Base-by-base conservation (phyloP, 2,329 filamentous ascomycete species). In the Penicillium frequentans region DNA sequence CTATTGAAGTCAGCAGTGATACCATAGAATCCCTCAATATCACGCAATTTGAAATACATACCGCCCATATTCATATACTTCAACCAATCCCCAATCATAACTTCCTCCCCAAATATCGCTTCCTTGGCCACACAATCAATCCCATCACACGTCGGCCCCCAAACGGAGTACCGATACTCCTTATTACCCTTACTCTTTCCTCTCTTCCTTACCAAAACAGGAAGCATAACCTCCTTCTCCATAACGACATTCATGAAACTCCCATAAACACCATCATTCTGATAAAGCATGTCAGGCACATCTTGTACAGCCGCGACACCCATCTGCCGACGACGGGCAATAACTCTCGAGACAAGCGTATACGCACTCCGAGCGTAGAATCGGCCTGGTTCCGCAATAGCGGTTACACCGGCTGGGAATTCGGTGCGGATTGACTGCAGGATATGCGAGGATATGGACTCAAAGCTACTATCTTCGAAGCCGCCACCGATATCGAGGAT, bases 121-220 rank as follows among this genome's bases (percentile, higher is more conserved):
- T 64, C 59, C 1, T 55, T 45, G 2, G 52, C 57, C n/a, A 70
- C 63, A 49, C 62, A 63, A 46, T 71, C 68, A 5, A 62, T 56
- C 14, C 66, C 64, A 48, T 70, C 67, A 51, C 68, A 70, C 0
- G 69, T 70, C 9, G 67, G 69, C 1, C 68, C 69, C 67, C 67
- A 70, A 26, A 71, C 59, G 1, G 64, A 65, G 44, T 70, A 70
- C 7, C 54, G 44, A 37, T 67, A 54, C 10, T 37, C 44, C 16
- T 31, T 35, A 9, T 21, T 16, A 23, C 13, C 31, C 29, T 48
- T 48, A 2, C n/a, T 31, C 10, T 29, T 29, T 7, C 31, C 31
- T 10, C 27, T 48, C 27, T 29, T 21, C 3, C n/a, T 24, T 21
- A 52, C n/a, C 19, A 58, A 16, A 27, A 23, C 19, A 8, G 45